phyloP scores from a whole-genome alignment of 2,329 filamentous ascomycete genomes.

The Fusarium udum region DNA sequence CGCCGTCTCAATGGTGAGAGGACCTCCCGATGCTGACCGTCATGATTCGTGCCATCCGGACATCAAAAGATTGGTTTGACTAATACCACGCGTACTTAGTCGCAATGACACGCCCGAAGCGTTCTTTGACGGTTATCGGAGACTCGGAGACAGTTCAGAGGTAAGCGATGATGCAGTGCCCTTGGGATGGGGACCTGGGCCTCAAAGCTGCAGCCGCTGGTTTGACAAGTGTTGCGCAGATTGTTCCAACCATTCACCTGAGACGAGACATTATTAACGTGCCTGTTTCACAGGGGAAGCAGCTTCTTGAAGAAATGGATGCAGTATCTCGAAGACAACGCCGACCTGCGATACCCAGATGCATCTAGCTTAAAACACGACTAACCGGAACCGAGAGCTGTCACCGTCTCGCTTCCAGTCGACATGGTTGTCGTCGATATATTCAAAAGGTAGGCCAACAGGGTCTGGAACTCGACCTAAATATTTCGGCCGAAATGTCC shows the following conservation, averaged over 20 bases:
- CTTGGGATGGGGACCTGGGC: conserved; percentile 10
- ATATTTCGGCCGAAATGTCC: conserved; percentile 20
- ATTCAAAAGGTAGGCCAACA: background rate
- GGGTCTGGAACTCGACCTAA: background rate
- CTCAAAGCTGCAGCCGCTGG: conserved; percentile 14
- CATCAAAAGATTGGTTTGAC: conserved; percentile 10
- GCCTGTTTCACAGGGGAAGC: conserved; percentile 70
- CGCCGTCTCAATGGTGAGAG: conserved; percentile 86
- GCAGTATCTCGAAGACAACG: conserved; percentile 86
- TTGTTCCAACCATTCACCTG: conserved; percentile 35
- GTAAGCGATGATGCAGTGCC: conserved; percentile 63
- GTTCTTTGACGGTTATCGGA: conserved; percentile 89
- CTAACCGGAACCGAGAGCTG: conserved; percentile 5
- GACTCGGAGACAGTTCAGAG: conserved; percentile 92
- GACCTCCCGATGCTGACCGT: conserved; percentile 7
- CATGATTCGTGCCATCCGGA: background rate
- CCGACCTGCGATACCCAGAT: conserved; percentile 90
- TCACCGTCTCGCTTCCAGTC: background rate
- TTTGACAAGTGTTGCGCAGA: conserved; percentile 28
- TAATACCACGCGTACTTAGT: conserved; percentile 70
- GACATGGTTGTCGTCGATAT: background rate
- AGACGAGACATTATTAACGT: conserved; percentile 34
- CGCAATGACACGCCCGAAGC: conserved; percentile 94
- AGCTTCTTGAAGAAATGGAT: conserved; percentile 91
- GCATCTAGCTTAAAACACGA: conserved; percentile 52